Conservation (phyloP, 805 yeast species). For the Brettanomyces sp. region DNA sequence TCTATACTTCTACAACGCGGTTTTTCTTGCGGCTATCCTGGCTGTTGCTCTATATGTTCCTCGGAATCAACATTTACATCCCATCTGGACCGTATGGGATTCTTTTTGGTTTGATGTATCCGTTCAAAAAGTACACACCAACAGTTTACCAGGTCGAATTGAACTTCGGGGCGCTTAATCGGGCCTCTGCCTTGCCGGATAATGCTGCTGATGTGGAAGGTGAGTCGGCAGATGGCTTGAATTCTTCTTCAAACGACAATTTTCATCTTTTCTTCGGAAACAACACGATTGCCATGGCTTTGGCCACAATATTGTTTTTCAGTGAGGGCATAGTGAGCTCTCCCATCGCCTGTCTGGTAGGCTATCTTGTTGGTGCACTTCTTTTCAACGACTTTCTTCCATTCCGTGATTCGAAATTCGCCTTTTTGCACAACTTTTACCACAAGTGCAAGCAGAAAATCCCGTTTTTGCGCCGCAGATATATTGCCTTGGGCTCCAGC, state of each 20-base stretch:
- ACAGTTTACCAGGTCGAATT: slow-evolving; percentile 30
- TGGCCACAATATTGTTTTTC: slow-evolving; percentile 13
- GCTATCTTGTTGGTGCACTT: slow-evolving; percentile 36
- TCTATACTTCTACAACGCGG: slow-evolving; percentile 38
- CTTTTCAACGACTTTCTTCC: slow-evolving; percentile 35
- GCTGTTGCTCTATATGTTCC: slow-evolving; percentile 22
- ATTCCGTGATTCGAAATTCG: slow-evolving; percentile 26
- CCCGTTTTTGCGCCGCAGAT: background rate
- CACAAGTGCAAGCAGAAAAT: slow-evolving; percentile 1
- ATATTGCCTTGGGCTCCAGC: background rate
- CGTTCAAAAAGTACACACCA: slow-evolving; percentile 32
- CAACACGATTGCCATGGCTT: slow-evolving; percentile 7
- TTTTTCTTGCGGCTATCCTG: slow-evolving; percentile 24
- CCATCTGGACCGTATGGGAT: slow-evolving; percentile 36
- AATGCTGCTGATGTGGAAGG: slow-evolving; percentile 9
- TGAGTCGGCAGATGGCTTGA: background rate
- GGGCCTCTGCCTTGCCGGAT: slow-evolving; percentile 9
- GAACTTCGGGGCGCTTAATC: slow-evolving; percentile 19
- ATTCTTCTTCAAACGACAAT: background rate
- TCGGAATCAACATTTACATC: slow-evolving; percentile 33
- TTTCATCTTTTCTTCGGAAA: slow-evolving; percentile 8
- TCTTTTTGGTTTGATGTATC: slow-evolving; percentile 29
- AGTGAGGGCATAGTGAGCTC: slow-evolving; percentile 34
- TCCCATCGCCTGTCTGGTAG: slow-evolving; percentile 28
- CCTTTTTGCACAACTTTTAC: slow-evolving; percentile 11